Evolutionary conservation across 805 yeast species (phyloP).

Genomic region (Lachancea nothofagi): DNA sequence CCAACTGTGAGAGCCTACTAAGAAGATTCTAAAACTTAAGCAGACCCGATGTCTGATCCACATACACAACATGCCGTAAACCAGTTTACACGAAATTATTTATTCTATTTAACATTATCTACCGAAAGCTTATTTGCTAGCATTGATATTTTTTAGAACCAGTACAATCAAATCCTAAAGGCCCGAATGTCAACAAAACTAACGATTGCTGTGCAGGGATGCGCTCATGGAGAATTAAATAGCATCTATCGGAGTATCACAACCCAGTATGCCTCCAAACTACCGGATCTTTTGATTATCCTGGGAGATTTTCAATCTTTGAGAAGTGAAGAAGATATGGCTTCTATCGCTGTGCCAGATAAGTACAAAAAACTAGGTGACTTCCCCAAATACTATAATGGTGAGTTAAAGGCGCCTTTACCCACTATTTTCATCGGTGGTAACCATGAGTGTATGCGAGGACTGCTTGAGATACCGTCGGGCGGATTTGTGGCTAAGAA

Average conservation of each 20-base stretch:
- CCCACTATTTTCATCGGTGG: slow-evolving; percentile 87
- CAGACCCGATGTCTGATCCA: too few relatives aligned
- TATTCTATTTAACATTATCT: neutral
- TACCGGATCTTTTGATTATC: slow-evolving; percentile 55
- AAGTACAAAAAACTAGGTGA: slow-evolving; percentile 77
- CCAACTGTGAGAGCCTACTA: slow-evolving; percentile 95
- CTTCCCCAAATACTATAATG: slow-evolving; percentile 65
- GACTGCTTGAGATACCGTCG: slow-evolving; percentile 59
- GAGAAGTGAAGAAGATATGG: slow-evolving; percentile 56
- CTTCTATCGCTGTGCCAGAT: slow-evolving; percentile 68
- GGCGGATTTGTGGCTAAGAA: slow-evolving; percentile 95
- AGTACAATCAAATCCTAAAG: neutral
- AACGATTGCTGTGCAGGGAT: slow-evolving; percentile 74
- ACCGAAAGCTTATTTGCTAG: too few relatives aligned
- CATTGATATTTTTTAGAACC: neutral
- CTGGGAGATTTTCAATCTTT: slow-evolving; percentile 92
- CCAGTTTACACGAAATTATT: slow-evolving; percentile 2
- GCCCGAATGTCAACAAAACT: slow-evolving; percentile 10
- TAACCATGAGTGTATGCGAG: slow-evolving; percentile 86
- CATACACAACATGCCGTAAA: neutral
- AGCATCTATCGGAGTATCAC: slow-evolving; percentile 44
- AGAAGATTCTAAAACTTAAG: neutral
- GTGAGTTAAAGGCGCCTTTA: slow-evolving; percentile 57
- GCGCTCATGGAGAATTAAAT: slow-evolving; percentile 79
- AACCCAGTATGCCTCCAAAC: neutral